phyloP scores from a whole-genome alignment of 768 basidiomycete species.

The Leccinellum rugosiceps region DNA sequence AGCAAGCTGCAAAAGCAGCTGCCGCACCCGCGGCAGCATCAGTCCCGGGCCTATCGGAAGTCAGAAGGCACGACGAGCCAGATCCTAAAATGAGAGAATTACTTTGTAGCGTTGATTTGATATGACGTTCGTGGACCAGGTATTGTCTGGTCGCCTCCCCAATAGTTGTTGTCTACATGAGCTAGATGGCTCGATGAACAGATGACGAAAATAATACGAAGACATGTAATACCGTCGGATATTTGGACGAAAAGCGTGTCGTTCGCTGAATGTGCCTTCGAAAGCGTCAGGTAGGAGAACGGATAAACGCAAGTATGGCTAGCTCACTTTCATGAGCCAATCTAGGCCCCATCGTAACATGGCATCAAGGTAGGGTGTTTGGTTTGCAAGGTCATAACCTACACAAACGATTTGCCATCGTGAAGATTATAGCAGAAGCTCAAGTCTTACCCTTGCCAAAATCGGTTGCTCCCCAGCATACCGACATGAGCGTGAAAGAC shows the following conservation, averaged over 20 bases:
- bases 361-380: conserved; percentile 88
- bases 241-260: conserved; percentile 77
- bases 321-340: conserved; percentile 84
- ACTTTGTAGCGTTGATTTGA: conserved; percentile 70
- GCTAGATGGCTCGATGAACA: conserved; percentile 34
- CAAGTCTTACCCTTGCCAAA: conserved; percentile 62
- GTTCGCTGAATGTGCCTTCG: conserved; percentile 74
- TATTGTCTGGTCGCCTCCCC: conserved; percentile 83
- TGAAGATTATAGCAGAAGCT: neutral
- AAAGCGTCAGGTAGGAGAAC: neutral
- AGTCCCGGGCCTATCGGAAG: conserved; percentile 63
- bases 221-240: conserved; percentile 47
- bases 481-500: conserved; percentile 80
- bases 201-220: neutral
- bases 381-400: conserved; percentile 84
- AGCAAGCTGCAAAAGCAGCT: conserved; percentile 85
- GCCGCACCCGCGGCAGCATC: conserved; percentile 84
- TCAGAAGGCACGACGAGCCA: neutral
- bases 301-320: neutral
- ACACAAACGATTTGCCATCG: neutral
- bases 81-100: neutral
- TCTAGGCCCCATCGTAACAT: conserved; percentile 90
- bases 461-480: conserved; percentile 89
- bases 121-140: conserved; percentile 73
- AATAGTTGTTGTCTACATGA: conserved; percentile 71